Base-by-base conservation (phyloP, 345 rosid genomes). In the Limnanthes douglasii region DNA sequence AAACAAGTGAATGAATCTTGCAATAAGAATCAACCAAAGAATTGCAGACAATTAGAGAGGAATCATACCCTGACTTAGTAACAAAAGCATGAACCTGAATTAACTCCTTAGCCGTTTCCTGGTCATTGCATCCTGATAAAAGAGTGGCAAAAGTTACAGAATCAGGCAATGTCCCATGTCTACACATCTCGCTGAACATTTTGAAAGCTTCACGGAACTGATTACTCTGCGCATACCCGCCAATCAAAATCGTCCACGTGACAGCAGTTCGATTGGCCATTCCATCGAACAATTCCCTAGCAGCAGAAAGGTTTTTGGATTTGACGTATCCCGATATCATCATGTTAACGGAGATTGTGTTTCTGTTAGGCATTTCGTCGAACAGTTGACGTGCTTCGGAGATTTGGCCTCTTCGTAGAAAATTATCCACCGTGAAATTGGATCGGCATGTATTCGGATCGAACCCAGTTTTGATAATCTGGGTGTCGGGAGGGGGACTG, bases 211-310 rank as follows among this genome's bases (percentile, higher is more conserved):
- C 75, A 5, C 26, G 17, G 30, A 66, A 65, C 18, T 35, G 64
- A 52, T 53, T 46, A 36, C 43, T 45, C 30, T 54, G 57, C 4
- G 65, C 45, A 55, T 76, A 78, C 27, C 76, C 86, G 4, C 83
- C 90, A 45, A 83, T 69, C 64, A 88, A 45, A 43, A 79, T 71
- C n/a, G 97, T 88, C 93, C 95, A 83, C 0, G 90, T 59, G 3
- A 83, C 90, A 7, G 53, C 75, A 11, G 67, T 75, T 52, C 71
- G 76, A 18, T 70, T 54, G 10, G 33, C 15, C 75, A 64, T 70
- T 32, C 39, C 6, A 37, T 76, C 74, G 34, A 83, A 79, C 18
- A 88, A 39, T 34, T 43, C 48, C 21, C 69, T 65, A 8, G 95
- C 95, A 9, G 17, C 44, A 3, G 57, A 36, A 17, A 79, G 54